Evolutionary conservation across 208 protist species (phyloP).

Genomic region (Leishmania aethiopica): DNA sequence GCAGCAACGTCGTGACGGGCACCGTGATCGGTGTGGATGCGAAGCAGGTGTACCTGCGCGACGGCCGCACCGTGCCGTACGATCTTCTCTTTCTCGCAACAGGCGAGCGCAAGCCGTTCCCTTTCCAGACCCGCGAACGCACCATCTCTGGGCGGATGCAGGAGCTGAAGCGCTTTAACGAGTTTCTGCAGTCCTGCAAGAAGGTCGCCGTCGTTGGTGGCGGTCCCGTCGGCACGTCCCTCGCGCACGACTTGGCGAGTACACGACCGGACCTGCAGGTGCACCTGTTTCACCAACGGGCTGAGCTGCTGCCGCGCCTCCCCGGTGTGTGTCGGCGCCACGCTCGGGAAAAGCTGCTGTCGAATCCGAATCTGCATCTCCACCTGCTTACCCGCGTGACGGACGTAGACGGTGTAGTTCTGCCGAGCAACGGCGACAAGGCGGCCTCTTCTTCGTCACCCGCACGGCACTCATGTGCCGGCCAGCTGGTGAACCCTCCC

Average conservation of each 20-base stretch:
- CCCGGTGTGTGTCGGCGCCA: constrained; percentile 64
- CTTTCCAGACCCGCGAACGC: constrained; percentile 67
- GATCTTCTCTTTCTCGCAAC: constrained; percentile 81
- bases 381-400: constrained; percentile 63
- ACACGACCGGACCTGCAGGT: constrained; percentile 67
- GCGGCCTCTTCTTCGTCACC: background rate
- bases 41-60: constrained; percentile 58
- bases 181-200: constrained; percentile 65
- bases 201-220: constrained; percentile 88
- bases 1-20: constrained; percentile 81
- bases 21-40: constrained; percentile 80
- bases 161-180: constrained; percentile 80
- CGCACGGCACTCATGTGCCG: background rate
- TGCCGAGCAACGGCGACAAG: background rate
- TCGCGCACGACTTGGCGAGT: constrained; percentile 68
- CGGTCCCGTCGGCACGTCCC: constrained; percentile 74
- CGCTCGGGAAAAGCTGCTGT: constrained; percentile 55
- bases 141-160: constrained; percentile 74
- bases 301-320: constrained; percentile 66
- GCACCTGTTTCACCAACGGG: constrained; percentile 71
- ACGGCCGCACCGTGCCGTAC: constrained; percentile 73
- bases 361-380: constrained; percentile 53
- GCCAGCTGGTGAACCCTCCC: constrained; percentile 11
- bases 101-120: constrained; percentile 83
- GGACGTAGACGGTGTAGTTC: constrained; percentile 33